Evolutionary conservation across 768 basidiomycete genomes (phyloP).

Genomic region (Pisolithus albus): DNA sequence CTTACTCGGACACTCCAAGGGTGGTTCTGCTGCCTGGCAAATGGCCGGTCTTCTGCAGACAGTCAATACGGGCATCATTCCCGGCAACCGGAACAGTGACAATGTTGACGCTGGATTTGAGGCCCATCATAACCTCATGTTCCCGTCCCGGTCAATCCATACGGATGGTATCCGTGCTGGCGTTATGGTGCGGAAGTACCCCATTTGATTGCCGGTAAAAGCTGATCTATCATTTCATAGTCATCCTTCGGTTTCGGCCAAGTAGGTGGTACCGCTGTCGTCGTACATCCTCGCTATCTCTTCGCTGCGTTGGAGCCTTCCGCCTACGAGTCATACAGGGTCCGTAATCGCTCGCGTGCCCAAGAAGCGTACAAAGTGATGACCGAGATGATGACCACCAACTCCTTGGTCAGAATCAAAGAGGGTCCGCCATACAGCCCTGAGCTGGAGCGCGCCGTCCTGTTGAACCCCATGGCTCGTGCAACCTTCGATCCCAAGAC

Average conservation of each 20-base stretch:
- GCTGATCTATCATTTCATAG: constrained; percentile 29
- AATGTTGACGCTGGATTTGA: constrained; percentile 93
- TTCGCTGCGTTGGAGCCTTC: constrained; percentile 76
- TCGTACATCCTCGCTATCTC: constrained; percentile 88
- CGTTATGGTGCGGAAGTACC: constrained; percentile 56
- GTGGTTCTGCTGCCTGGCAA: constrained; percentile 98
- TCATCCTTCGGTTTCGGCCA: constrained; percentile 98
- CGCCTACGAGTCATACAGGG: constrained; percentile 72
- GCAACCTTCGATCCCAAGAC: constrained; percentile 75
- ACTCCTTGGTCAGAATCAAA: constrained; percentile 91
- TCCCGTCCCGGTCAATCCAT: constrained; percentile 94
- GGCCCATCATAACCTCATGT: constrained; percentile 85
- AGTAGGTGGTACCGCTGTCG: constrained; percentile 87
- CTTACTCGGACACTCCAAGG: constrained; percentile 95
- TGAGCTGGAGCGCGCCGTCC: constrained; percentile 80
- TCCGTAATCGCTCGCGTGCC: constrained; percentile 57
- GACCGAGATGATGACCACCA: constrained; percentile 94
- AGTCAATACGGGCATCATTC: constrained; percentile 78
- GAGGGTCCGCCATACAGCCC: constrained; percentile 82
- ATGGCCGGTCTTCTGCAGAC: constrained; percentile 88
- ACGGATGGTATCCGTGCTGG: constrained; percentile 89
- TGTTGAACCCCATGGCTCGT: constrained; percentile 92
- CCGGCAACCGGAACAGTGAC: constrained; percentile 94
- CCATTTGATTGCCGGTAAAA: background rate
- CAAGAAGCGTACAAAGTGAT: constrained; percentile 80